Conservation (phyloP, 495 filamentous ascomycete genomes). For the Penicillium crystallinum region DNA sequence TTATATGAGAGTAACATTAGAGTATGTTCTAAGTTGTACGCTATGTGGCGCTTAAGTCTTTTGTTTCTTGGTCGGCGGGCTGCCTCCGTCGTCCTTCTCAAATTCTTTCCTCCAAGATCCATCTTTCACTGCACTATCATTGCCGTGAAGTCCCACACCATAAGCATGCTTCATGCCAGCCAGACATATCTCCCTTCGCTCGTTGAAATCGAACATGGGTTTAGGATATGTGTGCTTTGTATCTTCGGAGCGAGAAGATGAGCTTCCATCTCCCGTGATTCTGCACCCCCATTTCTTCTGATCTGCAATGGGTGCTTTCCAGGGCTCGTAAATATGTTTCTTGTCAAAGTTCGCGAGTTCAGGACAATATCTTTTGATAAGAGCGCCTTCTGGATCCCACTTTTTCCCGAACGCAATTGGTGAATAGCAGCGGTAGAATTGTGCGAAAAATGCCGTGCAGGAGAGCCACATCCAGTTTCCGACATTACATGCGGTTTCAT, state of each 20-base stretch:
- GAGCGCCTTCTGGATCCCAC: constrained; percentile 57
- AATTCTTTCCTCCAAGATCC: constrained; percentile 59
- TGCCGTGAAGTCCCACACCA: constrained; percentile 53
- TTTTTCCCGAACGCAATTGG: constrained; percentile 64
- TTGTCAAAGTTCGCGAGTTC: constrained; percentile 53
- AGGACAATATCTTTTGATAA: constrained; percentile 56
- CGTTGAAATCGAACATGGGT: constrained; percentile 67
- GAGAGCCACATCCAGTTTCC: constrained; percentile 76
- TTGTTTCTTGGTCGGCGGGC: constrained; percentile 18
- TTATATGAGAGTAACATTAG: too few relatives aligned
- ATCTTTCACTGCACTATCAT: constrained; percentile 52
- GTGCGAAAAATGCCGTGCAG: constrained; percentile 62
- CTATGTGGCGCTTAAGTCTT: too few relatives aligned
- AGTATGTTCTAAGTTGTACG: too few relatives aligned
- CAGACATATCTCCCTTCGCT: constrained; percentile 53
- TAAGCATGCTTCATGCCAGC: constrained; percentile 62
- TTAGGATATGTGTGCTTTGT: constrained; percentile 49
- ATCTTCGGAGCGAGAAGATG: constrained; percentile 27
- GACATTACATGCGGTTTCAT: constrained; percentile 62
- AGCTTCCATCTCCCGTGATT: constrained; percentile 48
- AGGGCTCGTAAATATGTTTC: constrained; percentile 71
- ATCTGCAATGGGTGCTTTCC: constrained; percentile 58
- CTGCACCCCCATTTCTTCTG: constrained; percentile 55
- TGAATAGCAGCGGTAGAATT: constrained; percentile 62
- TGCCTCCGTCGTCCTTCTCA: constrained; percentile 7